A percentile compares a stretch with the other conserved stretches of the same genome.
Conservation (phyloP, 2,329 filamentous ascomycete genomes). For the Penicillium crustosum region DNA sequence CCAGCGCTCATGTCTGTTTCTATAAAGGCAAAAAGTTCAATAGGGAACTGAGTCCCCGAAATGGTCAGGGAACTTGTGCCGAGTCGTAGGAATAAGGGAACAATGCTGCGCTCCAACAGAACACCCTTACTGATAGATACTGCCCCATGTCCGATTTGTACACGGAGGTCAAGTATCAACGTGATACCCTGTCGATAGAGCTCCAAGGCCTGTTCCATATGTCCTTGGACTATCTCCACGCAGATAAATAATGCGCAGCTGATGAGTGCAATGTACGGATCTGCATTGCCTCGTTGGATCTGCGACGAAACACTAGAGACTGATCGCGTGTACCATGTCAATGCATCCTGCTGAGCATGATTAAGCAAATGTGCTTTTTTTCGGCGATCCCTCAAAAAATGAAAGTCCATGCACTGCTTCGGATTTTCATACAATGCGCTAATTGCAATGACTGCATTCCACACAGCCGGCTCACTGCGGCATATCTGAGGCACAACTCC, state of each 20-base stretch:
- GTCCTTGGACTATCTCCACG: conserved; percentile 31
- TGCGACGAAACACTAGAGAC: conserved; percentile 26
- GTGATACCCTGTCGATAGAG: conserved; percentile 29
- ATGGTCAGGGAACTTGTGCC: conserved; percentile 20
- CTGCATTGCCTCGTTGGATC: conserved; percentile 24
- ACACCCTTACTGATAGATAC: conserved; percentile 17
- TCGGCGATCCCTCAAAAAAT: conserved; percentile 2
- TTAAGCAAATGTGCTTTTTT: background rate
- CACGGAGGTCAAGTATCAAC: conserved; percentile 26
- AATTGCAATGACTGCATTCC: conserved; percentile 27
- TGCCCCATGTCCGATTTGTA: conserved; percentile 10
- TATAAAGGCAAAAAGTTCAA: conserved; percentile 13
- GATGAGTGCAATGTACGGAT: conserved; percentile 31
- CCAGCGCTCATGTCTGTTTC: background rate
- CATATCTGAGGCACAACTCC: conserved; percentile 22
- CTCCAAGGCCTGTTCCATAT: conserved; percentile 24
- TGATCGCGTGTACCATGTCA: conserved; percentile 37
- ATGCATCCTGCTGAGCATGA: conserved; percentile 20
- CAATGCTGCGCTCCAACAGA: conserved; percentile 29
- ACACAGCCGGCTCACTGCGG: conserved; percentile 26
- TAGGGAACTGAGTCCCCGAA: conserved; percentile 7
- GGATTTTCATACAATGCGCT: conserved; percentile 24
- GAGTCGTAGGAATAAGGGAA: conserved; percentile 31
- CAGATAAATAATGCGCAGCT: conserved; percentile 38
- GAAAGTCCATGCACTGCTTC: conserved; percentile 13